phyloP scores from a whole-genome alignment of 2,329 filamentous ascomycete species.

The Cladophialophora bantiana region DNA sequence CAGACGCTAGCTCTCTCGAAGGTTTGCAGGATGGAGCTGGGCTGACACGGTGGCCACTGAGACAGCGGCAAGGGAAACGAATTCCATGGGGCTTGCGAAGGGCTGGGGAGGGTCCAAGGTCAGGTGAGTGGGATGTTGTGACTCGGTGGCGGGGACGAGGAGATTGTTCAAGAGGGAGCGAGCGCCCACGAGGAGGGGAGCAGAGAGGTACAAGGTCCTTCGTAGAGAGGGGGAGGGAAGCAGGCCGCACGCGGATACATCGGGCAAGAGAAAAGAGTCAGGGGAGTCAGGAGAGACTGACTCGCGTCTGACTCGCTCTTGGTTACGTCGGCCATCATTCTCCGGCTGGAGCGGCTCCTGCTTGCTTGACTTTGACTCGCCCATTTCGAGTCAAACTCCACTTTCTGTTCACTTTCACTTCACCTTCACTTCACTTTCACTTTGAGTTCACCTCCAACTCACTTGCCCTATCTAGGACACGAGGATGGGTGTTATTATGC shows the following conservation, averaged over 20 bases:
- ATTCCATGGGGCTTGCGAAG: slow-evolving; percentile 4
- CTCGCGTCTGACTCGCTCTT: background rate
- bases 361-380: background rate
- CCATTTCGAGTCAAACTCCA: slow-evolving; percentile 2
- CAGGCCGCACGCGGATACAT: too few relatives aligned
- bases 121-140: slow-evolving; percentile 9
- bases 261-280: too few relatives aligned
- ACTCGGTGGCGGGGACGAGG: background rate
- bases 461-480: background rate
- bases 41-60: slow-evolving; percentile 2
- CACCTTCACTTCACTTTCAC: too few relatives aligned
- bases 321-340: slow-evolving; percentile 2
- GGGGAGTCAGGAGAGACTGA: background rate
- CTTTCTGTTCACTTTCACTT: background rate
- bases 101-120: background rate
- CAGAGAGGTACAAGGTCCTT: background rate
- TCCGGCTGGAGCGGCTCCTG: background rate
- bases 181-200: background rate
- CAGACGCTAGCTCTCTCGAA: background rate
- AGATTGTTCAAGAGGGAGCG: background rate
- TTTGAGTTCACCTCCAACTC: background rate
- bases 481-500: too few relatives aligned
- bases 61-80: slow-evolving; percentile 12
- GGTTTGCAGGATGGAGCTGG: slow-evolving; percentile 2
- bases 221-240: background rate